phyloP scores from a whole-genome alignment of 169 alveolate genomes.

The Plasmodium falciparum region DNA sequence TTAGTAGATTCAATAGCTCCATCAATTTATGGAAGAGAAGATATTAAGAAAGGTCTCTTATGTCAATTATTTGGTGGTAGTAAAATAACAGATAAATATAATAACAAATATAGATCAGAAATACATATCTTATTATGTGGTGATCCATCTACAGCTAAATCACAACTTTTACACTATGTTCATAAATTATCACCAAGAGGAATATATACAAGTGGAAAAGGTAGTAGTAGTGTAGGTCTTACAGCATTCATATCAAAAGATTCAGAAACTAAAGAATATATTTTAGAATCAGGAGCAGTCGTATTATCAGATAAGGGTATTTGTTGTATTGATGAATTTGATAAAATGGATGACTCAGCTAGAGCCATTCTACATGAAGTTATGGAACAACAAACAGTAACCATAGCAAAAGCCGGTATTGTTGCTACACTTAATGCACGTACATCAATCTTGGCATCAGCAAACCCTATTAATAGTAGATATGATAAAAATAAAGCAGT shows the following conservation, averaged over 20 bases:
- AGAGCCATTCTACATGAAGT: slow-evolving; percentile 98
- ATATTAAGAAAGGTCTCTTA: slow-evolving; percentile 94
- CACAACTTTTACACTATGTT: slow-evolving; percentile 97
- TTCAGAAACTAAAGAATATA: slow-evolving; percentile 96
- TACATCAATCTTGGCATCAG: slow-evolving; percentile 98
- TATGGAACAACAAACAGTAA: slow-evolving; percentile 99
- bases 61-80: slow-evolving; percentile 99
- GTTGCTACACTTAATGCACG: slow-evolving; percentile 95
- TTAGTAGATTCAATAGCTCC: slow-evolving; percentile 98
- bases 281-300: slow-evolving; percentile 99
- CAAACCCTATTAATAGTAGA: slow-evolving; percentile 97
- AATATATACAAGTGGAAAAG: slow-evolving; percentile 97
- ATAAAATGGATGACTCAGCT: slow-evolving; percentile 99
- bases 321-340: slow-evolving; percentile 99
- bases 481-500: slow-evolving; percentile 97
- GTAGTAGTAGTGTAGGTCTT: slow-evolving; percentile 97
- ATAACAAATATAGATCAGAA: slow-evolving; percentile 92
- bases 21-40: slow-evolving; percentile 96
- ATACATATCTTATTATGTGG: slow-evolving; percentile 98
- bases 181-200: slow-evolving; percentile 97
- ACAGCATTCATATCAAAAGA: slow-evolving; percentile 99
- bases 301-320: slow-evolving; percentile 98
- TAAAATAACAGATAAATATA: slow-evolving; percentile 82
- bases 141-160: slow-evolving; percentile 99
- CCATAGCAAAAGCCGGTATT: slow-evolving; percentile 99